Percentiles rank a stretch among this genome's conserved stretches.
phyloP scores from a whole-genome alignment of 2,329 filamentous ascomycete genomes.

The Colletotrichum eleusines region DNA sequence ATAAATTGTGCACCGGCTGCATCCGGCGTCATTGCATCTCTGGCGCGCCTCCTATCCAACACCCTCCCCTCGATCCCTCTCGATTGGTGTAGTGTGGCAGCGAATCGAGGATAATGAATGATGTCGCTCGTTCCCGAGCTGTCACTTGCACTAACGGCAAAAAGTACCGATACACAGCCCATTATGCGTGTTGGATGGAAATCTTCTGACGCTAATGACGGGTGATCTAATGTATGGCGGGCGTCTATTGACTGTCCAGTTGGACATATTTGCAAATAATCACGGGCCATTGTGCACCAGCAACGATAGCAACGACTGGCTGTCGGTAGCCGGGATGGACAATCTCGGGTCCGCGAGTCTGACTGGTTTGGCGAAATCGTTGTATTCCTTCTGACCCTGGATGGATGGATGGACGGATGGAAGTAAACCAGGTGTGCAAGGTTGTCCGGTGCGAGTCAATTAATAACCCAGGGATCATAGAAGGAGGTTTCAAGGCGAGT shows the following conservation, averaged over 20 bases:
- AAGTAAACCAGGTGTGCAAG: slow-evolving; percentile 4
- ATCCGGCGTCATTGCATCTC: slow-evolving; percentile 17
- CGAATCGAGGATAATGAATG: slow-evolving; percentile 28
- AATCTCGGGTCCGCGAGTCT: slow-evolving; percentile 23
- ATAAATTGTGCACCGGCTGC: slow-evolving; percentile 22
- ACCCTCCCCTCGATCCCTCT: too few relatives aligned
- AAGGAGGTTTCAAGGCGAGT: slow-evolving; percentile 28
- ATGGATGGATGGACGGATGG: neutral
- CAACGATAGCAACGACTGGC: neutral
- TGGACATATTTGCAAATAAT: neutral
- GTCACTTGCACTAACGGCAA: slow-evolving; percentile 4
- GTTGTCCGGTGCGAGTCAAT: slow-evolving; percentile 34
- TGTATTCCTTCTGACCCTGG: slow-evolving; percentile 18
- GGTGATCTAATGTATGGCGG: neutral
- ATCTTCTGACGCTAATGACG: slow-evolving; percentile 31
- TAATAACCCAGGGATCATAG: slow-evolving; percentile 20
- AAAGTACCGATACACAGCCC: neutral
- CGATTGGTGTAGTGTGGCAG: slow-evolving; percentile 26
- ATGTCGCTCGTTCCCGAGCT: slow-evolving; percentile 16
- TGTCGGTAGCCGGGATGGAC: slow-evolving; percentile 1
- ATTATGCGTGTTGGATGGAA: neutral
- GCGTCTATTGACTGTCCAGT: slow-evolving; percentile 18
- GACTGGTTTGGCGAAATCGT: slow-evolving; percentile 22
- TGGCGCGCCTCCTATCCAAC: slow-evolving; percentile 12
- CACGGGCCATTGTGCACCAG: neutral